A percentile compares a stretch with the other conserved stretches of the same genome.
Conservation (phyloP, 1,139 yeast species). For the Suhomyces panamericanus region DNA sequence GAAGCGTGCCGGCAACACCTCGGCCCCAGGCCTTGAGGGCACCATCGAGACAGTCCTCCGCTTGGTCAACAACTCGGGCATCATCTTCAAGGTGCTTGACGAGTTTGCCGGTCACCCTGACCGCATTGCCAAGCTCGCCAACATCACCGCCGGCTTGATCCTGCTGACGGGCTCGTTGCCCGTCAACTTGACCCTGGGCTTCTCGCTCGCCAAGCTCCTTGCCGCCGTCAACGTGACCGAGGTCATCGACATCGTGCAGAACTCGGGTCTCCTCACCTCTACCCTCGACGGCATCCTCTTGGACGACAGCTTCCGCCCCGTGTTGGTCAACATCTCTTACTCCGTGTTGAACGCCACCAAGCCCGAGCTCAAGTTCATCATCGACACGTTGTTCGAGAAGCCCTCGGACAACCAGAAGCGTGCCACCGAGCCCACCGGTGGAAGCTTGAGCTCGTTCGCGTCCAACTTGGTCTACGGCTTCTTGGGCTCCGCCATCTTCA, state of each 20-base stretch:
- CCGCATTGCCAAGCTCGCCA: constrained; percentile 32
- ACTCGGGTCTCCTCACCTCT: constrained; percentile 40
- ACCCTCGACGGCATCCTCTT: constrained; percentile 39
- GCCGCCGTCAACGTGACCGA: constrained; percentile 27
- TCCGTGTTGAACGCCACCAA: constrained; percentile 35
- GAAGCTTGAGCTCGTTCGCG: constrained; percentile 30
- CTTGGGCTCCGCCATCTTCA: constrained; percentile 32
- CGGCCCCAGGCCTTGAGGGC: constrained; percentile 2
- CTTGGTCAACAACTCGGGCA: constrained; percentile 37
- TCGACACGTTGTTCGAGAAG: constrained; percentile 26
- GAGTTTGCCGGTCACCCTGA: constrained; percentile 35
- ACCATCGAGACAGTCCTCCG: constrained; percentile 20
- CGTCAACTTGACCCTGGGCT: neutral
- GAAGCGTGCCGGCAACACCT: constrained; percentile 6
- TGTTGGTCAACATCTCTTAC: constrained; percentile 36
- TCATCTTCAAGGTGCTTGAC: constrained; percentile 39
- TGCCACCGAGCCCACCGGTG: constrained; percentile 20
- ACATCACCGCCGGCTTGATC: constrained; percentile 27
- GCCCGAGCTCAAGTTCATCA: constrained; percentile 26
- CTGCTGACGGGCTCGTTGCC: constrained; percentile 7
- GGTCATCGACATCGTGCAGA: constrained; percentile 23
- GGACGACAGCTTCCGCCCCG: constrained; percentile 37
- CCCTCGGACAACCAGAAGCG: constrained; percentile 19
- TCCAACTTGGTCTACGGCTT: constrained; percentile 33
- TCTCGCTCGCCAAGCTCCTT: constrained; percentile 14